Evolutionary conservation across 2,329 filamentous ascomycete species (phyloP), one percentile per base, ranked within the genome.

Genomic region (Fusarium ambrosium): DNA sequence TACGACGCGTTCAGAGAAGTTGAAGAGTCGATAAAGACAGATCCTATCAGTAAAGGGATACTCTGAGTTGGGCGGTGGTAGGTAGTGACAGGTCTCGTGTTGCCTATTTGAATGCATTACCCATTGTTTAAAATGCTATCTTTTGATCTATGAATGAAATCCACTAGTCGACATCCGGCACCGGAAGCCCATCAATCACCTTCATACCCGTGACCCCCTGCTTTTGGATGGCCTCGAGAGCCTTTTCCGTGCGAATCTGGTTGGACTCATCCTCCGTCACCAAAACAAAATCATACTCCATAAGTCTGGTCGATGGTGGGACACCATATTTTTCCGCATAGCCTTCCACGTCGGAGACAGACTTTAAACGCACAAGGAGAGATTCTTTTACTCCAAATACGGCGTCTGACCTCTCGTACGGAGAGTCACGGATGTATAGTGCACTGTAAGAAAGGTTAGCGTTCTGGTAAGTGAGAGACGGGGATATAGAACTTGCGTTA

Each of bases 371-470:
- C 16, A 95, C 87, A n/a, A 94, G 85, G 14, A 97, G 86, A 32
- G 92, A 94, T 80, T 94, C 88, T 82, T 97, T 97, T 67, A 97
- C 94, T 22, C 94, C 94, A 77, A 97, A 97, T 2, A 45, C 94
- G 0, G 94, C 93, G 79, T 97, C 94, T 0, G 92, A 94, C 1
- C 90, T 93, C 84, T 96, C 94, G 80, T 96, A 97, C 1, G 92
- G 93, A 77, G 96, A 94, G 55, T 91, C 92, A 4, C 92, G 90
- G 64, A 95, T 85, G 79, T 96, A 97, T 0, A 97, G 85, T 0
- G 94, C 93, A 14, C 41, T 45, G 20, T 4, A 1, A 16, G 6
- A 45, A 3, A 45, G 20, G 14, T 45, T 9, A 45, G 41, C 41
- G 1, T 45, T 4, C 92, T 95, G n/a, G 13, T 2, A 11, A 1